A percentile compares a stretch with the other conserved stretches of the same genome.
phyloP scores from a whole-genome alignment of 345 rosid species.

The Angophora floribunda region DNA sequence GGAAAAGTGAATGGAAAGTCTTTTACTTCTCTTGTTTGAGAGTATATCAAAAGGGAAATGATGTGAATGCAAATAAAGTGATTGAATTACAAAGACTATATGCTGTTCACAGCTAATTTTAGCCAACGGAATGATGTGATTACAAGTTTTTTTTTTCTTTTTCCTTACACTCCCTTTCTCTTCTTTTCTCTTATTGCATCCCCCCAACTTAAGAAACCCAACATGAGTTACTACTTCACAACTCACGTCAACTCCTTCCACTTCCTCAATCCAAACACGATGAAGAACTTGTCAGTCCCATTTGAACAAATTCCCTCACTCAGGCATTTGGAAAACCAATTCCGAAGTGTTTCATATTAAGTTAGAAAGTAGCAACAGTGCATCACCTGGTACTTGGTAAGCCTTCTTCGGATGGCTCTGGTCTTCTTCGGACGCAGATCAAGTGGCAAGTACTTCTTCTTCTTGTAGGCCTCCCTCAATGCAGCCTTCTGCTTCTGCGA shows the following conservation, averaged over 20 bases:
- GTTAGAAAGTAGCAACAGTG: background rate
- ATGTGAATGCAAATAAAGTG: background rate
- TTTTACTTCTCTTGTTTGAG: background rate
- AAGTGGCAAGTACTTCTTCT: constrained; percentile 72
- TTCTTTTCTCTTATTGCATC: background rate
- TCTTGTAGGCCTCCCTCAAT: constrained; percentile 72
- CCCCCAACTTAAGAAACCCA: background rate
- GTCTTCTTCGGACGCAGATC: constrained; percentile 98
- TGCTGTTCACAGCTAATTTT: background rate
- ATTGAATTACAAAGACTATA: background rate
- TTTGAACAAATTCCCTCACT: background rate
- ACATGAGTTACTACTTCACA: background rate
- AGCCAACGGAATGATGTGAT: background rate
- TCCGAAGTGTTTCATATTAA: background rate
- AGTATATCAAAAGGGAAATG: background rate
- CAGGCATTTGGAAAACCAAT: background rate
- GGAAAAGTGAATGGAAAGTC: background rate
- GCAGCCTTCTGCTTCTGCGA: constrained; percentile 90
- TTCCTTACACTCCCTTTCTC: background rate
- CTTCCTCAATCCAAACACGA: background rate
- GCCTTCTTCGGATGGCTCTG: constrained; percentile 81
- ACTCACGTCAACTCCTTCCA: background rate
- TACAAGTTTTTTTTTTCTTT: background rate
- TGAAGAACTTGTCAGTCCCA: background rate
- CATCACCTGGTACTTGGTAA: constrained; percentile 85